These are phyloP conservation scores for Sporothrix pallida DNA, from an alignment of 2,329 filamentous ascomycete species.

Conservation along the genomic window DNA sequence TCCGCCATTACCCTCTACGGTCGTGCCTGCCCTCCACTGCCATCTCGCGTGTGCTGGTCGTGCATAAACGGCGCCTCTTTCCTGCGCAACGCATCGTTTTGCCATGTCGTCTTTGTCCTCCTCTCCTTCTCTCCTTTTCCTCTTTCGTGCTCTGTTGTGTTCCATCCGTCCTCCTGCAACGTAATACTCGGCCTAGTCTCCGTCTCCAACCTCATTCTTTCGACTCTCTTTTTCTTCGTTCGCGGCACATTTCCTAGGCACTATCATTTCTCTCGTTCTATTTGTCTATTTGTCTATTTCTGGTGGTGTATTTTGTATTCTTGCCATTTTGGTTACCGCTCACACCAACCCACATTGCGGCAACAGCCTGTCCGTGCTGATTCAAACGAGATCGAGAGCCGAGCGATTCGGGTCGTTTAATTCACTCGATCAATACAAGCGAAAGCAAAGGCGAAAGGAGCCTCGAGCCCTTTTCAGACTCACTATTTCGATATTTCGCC, in stretches of 20 bases:
- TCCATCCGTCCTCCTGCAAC: neutral
- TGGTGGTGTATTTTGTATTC: neutral
- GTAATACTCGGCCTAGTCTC: slow-evolving; percentile 16
- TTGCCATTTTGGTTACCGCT: neutral
- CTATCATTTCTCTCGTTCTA: neutral
- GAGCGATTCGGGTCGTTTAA: neutral
- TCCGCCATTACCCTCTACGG: neutral
- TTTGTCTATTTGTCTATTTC: neutral
- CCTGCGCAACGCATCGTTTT: slow-evolving; percentile 11
- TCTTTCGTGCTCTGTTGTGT: neutral
- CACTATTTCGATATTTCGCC: too few relatives aligned
- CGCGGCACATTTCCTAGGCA: neutral
- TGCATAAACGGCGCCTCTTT: slow-evolving; percentile 10
- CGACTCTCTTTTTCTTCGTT: neutral
- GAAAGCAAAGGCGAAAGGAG: neutral
- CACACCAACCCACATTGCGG: neutral
- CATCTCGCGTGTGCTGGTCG: slow-evolving; percentile 1
- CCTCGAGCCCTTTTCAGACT: too few relatives aligned
- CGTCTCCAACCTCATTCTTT: neutral
- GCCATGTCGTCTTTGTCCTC: neutral
- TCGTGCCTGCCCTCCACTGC: slow-evolving; percentile 10
- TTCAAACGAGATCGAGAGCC: slow-evolving; percentile 1
- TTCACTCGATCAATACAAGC: too few relatives aligned
- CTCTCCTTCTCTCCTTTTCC: neutral
- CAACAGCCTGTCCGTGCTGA: neutral